Percentiles rank a stretch among this genome's conserved stretches.
These are phyloP conservation scores for Botryotinia convoluta DNA, from an alignment of 2,329 filamentous ascomycete genomes.

Conservation along the genomic window DNA sequence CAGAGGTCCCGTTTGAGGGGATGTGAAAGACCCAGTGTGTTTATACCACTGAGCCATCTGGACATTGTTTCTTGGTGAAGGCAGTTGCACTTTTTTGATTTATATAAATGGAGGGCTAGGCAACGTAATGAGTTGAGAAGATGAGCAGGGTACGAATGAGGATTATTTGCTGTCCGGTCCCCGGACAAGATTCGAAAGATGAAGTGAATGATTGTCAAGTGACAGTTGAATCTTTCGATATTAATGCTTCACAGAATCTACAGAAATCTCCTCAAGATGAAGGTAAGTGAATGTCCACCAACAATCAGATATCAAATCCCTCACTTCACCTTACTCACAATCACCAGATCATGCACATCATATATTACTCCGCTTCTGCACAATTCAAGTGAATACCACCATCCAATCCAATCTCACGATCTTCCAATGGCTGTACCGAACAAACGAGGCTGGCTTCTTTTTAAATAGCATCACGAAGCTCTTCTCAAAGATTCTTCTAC, in stretches of 20 bases:
- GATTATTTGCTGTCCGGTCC: background rate
- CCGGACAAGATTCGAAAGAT: background rate
- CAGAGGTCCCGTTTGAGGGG: background rate
- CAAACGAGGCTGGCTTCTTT: background rate
- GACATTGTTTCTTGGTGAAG: background rate
- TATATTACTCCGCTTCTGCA: background rate
- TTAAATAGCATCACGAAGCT: background rate
- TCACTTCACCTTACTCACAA: background rate
- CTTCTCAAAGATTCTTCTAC: background rate
- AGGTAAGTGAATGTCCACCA: background rate
- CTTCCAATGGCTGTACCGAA: background rate
- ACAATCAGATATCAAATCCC: too few species aligned
- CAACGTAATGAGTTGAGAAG: background rate
- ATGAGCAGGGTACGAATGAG: background rate
- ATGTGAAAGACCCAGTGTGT: background rate
- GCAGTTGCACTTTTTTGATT: accelerated
- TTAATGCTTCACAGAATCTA: background rate
- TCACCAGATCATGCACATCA: background rate
- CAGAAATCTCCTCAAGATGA: too few species aligned
- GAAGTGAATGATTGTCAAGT: background rate
- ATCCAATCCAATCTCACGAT: background rate
- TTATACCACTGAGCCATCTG: background rate
- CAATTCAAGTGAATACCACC: background rate
- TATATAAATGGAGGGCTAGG: too few species aligned
- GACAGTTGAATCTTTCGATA: too few species aligned